These are phyloP conservation scores for Lichtheimia ramosa DNA, from an alignment of 371 early-diverging fungal genomes.

Conservation along the genomic window DNA sequence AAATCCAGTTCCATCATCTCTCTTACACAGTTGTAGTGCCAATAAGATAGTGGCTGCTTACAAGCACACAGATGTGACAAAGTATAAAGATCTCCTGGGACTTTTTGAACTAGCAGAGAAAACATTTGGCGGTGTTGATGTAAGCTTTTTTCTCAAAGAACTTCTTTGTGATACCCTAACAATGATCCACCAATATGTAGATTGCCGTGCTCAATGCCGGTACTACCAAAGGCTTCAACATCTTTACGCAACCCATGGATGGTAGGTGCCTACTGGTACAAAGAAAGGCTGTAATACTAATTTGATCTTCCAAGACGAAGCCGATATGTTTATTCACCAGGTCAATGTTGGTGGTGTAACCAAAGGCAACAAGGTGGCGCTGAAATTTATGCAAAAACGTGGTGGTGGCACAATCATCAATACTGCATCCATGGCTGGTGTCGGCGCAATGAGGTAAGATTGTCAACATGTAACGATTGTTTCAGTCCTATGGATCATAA, in stretches of 20 bases:
- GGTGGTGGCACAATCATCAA: constrained; percentile 51
- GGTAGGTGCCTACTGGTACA: background rate
- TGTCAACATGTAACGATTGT: no score
- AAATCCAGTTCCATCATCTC: background rate
- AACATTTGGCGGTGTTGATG: constrained; percentile 44
- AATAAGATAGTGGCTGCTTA: constrained; percentile 27
- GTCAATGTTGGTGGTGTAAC: constrained; percentile 9
- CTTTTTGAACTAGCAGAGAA: constrained; percentile 44
- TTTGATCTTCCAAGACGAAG: background rate
- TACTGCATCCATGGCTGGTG: constrained; percentile 26
- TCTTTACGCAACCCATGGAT: constrained; percentile 2
- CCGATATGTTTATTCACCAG: constrained; percentile 5
- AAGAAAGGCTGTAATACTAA: background rate
- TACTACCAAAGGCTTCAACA: background rate
- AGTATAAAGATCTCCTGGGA: constrained; percentile 31
- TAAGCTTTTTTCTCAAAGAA: background rate
- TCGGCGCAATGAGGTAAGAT: background rate
- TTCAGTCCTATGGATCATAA: no score
- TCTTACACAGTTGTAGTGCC: constrained; percentile 1
- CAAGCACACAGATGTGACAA: constrained; percentile 59
- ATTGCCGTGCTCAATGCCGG: constrained; percentile 13
- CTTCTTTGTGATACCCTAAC: background rate
- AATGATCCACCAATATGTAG: background rate
- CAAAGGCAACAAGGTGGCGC: constrained; percentile 28
- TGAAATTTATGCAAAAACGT: constrained; percentile 38